Base-by-base conservation (phyloP, 805 yeast genomes). In the Metschnikowia henanensis region DNA sequence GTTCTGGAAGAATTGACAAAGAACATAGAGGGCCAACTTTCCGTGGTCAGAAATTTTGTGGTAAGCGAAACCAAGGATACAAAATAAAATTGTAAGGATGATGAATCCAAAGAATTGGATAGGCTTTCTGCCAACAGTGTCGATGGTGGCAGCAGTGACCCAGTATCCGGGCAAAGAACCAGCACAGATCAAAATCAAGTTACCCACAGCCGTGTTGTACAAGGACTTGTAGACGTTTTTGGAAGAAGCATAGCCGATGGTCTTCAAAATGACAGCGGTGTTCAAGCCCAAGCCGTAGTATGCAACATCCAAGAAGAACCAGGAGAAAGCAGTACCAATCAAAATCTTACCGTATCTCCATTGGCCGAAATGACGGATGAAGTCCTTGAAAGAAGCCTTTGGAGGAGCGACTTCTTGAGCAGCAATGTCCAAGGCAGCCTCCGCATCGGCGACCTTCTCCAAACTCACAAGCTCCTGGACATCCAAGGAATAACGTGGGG, bases 91-190 rank as follows among this genome's bases (percentile, higher is more conserved):
- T 33, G 96, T 87, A 62, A 88, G 76, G 41, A 87, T 60, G 52
- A 76, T 47, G 74, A 89, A 89, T 58, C 96, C 95, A 60, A 70
- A 72, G 18, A 87, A 47, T 73, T 90, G 96, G 51, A 89, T 72
- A 51, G 90, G 81, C 68, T 84, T 87, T 77, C 97, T 83, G 58
- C 97, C 97, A 55, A 89, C 57, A 30, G 70, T 75, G 68, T 89
- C 97, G 48, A 89, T 64, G 36, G 92, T 83, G 40, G 89, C 89
- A 56, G 84, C 88, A 25, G 92, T 64, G 49, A 76, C 72, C 96
- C 96, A 89, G 72, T 89, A 89, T 62, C 97, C 97, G 58, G 96
- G 96, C 68, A 89, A 80, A 35, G 94, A 79, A 76, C 97, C 97
- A 45, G 97, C 97, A 78, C 95, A 87, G 51, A 89, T 81, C 65